Base-by-base conservation (phyloP, 495 filamentous ascomycete genomes). In the Astrocystis sublimbata region DNA sequence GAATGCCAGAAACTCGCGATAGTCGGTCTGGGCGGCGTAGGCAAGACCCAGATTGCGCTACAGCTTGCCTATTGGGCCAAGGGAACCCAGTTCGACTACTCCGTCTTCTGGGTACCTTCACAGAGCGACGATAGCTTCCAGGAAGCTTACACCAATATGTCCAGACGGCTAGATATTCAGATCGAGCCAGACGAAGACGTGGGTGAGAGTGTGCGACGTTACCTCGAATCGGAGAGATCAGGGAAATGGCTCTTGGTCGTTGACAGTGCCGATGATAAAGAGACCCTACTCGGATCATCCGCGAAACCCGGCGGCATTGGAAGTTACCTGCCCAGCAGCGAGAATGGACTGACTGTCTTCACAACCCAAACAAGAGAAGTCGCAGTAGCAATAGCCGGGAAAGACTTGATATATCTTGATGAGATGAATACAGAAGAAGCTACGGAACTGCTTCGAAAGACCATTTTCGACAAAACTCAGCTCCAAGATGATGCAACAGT, bases 31-130 rank as follows among this genome's bases (percentile, higher is more conserved):
- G 81, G 79, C 0, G 82, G 81, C 0, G 67, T 81, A 1, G 81
- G 81, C 0, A 86, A 85, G 59, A 82, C 82, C 0, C 81, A 83
- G 52, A 65, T 86, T 12, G 76, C 71, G 2, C 55, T 86, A 1
- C 75, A 83, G 58, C 54, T 83, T 38, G 75, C 75, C 0, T 79
- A 81, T 63, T 73, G 75, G 62, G 55, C 68, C 1, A 72, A 65
- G 58, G 71, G 31, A 65, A 46, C 65, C 17, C 50, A 74, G 6
- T 64, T 73, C 1, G 71, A 78, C 1, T 81, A 71, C 49, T 79
- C 81, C 1, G 61, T 85, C 24, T 76, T 85, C 51, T 86, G 82
- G 83, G 63, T 85, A 13, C 70, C 75, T 1, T 77, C 75, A 0
- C 59, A 74, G 1, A 79, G 70, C 40, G 10, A 51, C 0, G 78